Base-by-base conservation (phyloP, 2,329 filamentous ascomycete species). In the Claviceps sp. region DNA sequence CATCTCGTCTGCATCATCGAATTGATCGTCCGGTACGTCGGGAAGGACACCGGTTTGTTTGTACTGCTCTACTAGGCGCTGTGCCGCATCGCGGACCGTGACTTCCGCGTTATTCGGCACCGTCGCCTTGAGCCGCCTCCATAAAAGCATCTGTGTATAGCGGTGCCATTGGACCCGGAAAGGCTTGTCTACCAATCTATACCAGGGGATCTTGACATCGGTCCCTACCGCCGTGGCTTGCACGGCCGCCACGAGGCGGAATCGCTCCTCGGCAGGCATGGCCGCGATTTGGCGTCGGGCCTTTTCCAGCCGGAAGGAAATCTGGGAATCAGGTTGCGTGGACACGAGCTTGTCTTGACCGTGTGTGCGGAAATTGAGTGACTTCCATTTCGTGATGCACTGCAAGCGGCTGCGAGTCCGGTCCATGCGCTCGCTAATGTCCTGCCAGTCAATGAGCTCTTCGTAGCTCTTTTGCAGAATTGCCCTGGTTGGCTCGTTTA, bases 371-470 rank as follows among this genome's bases (percentile, higher is more conserved):
- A 68, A 57, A 50, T 70, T 66, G 61, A 71, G 62, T 7, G 66
- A 56, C 53, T 76, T 78, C 81, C 83, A 88, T 61, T 89, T 88
- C 26, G 73, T 72, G 26, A 75, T 71, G 61, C 84, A 88, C 62
- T 87, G 83, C 23, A 86, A 72, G 3, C 81, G 76, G 54, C 77
- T 85, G 45, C 86, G 74, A 8, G 71, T 79, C 47, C 72, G 70
- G 14, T 68, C 72, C 77, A 89, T 82, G 50, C 73, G 72, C 53
- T 78, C 68, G 57, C 80, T 83, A 23, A 89, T 78, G 8, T 71
- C 63, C 48, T 76, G 70, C 84, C 85, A 89, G 58, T 84, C 78
- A 54, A 88, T 72, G 36, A 80, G 64, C 17, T 72, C 67, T 54
- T 78, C 75, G 44, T 78, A 71, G 1, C 70, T 62, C 16, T 68